These are phyloP conservation scores for Chionographis japonica DNA, from an alignment of 106 monocot species.

Conservation along the genomic window DNA sequence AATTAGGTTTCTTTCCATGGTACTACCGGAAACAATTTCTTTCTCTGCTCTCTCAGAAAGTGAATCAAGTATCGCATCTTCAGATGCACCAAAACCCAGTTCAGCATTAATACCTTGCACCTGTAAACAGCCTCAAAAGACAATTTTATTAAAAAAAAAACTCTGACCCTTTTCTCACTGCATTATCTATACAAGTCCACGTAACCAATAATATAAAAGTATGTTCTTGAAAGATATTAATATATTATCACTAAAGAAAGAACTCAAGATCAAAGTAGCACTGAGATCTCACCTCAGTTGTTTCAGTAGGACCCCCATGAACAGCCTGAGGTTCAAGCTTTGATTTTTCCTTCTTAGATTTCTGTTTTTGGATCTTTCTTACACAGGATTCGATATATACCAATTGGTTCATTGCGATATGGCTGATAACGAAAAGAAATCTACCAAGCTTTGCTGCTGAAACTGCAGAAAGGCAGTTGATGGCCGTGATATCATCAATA, in stretches of 20 bases:
- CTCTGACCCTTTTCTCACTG: background rate
- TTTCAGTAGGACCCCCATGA: slow-evolving; percentile 14
- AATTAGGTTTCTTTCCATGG: slow-evolving; percentile 56
- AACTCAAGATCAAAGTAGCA: background rate
- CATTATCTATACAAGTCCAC: no score
- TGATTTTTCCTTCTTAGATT: slow-evolving; percentile 52
- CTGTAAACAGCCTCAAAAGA: slow-evolving; percentile 18
- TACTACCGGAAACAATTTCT: slow-evolving; percentile 73
- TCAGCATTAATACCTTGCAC: slow-evolving; percentile 82
- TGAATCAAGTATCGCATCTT: slow-evolving; percentile 71
- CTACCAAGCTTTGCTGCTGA: slow-evolving; percentile 57
- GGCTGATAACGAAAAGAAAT: slow-evolving; percentile 81
- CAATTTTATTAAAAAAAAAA: background rate
- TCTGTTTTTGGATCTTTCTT: slow-evolving; percentile 70
- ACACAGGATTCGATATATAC: slow-evolving; percentile 79
- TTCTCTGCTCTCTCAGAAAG: slow-evolving; percentile 87
- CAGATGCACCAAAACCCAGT: slow-evolving; percentile 74
- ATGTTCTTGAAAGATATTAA: background rate
- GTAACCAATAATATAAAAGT: no score
- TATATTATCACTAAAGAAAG: background rate
- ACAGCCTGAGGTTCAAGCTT: slow-evolving; percentile 26
- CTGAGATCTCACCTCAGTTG: slow-evolving; percentile 33
- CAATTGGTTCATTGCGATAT: slow-evolving; percentile 84
- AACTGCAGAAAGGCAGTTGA: slow-evolving; percentile 19
- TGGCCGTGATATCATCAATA: slow-evolving; percentile 15